Conservation (phyloP, 352 stramenopile species). For the Globisporangium okanoganense region DNA sequence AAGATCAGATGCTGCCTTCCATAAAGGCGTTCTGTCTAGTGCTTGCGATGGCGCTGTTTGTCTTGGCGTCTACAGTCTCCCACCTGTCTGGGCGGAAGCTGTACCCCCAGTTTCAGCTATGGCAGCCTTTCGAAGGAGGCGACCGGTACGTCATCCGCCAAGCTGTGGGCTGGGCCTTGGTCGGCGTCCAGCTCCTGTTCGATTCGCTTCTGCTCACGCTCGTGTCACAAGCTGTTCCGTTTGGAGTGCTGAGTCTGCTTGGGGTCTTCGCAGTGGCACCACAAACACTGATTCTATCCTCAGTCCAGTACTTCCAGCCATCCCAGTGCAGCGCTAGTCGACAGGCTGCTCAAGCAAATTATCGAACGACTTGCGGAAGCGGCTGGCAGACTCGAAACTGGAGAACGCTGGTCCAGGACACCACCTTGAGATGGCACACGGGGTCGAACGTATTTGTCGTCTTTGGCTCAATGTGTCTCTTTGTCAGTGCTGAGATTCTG, state of each 20-base stretch:
- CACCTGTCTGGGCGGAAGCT: constrained; percentile 30
- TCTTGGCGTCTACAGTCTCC: constrained; percentile 25
- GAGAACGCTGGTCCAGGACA: constrained; percentile 17
- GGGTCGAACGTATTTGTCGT: constrained; percentile 27
- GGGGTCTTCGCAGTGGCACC: constrained; percentile 32
- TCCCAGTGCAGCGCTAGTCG: background rate
- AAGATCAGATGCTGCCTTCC: constrained; percentile 15
- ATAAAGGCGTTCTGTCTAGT: constrained; percentile 16
- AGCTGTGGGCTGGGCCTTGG: constrained; percentile 49
- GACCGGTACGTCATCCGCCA: constrained; percentile 41
- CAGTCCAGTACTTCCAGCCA: constrained; percentile 31
- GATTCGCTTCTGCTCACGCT: constrained; percentile 37
- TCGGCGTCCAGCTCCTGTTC: constrained; percentile 46
- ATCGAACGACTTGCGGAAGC: background rate
- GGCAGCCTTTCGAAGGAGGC: constrained; percentile 51
- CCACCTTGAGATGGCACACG: constrained; percentile 25
- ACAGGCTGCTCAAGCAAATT: background rate
- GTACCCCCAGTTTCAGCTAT: constrained; percentile 26
- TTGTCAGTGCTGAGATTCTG: constrained; percentile 29
- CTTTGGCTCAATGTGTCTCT: constrained; percentile 26
- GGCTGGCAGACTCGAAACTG: constrained; percentile 9
- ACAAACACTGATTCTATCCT: constrained; percentile 31
- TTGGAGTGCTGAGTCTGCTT: constrained; percentile 27
- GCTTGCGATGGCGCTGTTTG: constrained; percentile 27
- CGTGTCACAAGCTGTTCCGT: constrained; percentile 18